Base-by-base conservation (phyloP, 306 rosid species). In the Notholithocarpus densiflorus region DNA sequence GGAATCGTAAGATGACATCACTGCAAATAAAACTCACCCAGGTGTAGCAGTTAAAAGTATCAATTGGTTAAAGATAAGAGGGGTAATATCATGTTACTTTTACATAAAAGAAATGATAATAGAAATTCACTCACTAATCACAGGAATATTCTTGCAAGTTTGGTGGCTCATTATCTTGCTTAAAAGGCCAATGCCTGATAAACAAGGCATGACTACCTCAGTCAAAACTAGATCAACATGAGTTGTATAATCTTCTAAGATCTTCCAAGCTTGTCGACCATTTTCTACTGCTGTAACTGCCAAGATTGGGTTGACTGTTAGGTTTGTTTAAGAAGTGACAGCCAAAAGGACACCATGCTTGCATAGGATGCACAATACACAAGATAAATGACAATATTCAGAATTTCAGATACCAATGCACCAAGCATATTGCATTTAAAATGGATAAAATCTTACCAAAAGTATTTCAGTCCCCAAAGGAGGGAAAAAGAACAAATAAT, bases 1-100 rank as follows among this genome's bases (percentile, higher is more conserved):
- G 68, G 98, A 94, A 74, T 92, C 98, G 75, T 82, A 93, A 86
- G 97, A 91, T 70, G 98, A 94, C 97, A 94, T 94, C 98, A 92
- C 98, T 94, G 97, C 91, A 94, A 43, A 87, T 75, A 88, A 84
- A 84, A 81, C 68, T 64, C 91, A 88, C 81, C 79, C 79, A 85
- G 75, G 88, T 73, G 89, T 80, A 83, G 87, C 81, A 76, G 80
- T 71, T 68, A 77, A 85, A 83, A 72, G 45, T 68, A 82, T 79
- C 81, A 82, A 71, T 77, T 80, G 71, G 10, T 53, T 32, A 60
- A 81, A 75, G 14, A 64, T 24, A 29, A 43, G 53, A 55, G 57
- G 18, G 29, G 19, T 19, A 70, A 84, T 85, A 80, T 77, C 75
- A 85, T 29, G 57, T 34, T 57, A 5, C 11, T 55, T 12, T 26